Base-by-base conservation (phyloP, 1,284 basidiomycete genomes). In the Cystobasidium pallidum region DNA sequence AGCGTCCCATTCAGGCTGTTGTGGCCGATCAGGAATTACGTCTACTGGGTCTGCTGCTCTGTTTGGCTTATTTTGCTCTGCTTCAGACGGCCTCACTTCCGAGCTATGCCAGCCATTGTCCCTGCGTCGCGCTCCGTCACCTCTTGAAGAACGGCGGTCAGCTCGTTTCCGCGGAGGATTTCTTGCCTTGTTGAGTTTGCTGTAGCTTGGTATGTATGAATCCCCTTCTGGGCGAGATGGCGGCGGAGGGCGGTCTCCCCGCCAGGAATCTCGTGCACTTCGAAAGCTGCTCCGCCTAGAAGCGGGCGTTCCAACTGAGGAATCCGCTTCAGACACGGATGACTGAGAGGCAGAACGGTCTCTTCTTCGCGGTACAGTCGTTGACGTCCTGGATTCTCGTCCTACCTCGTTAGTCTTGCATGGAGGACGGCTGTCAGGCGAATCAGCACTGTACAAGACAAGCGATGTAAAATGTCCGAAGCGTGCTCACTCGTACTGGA, bases 401-500 rank as follows among this genome's bases (percentile, higher is more conserved):
- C 45, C 45, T 4, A 24, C 21, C 17, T 45, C 45, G 19, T 65
- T 47, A 17, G 36, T n/a, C 36, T 71, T 71, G 26, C 68, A 51
- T 15, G 59, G 47, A 21, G 68, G 68, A n/a, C 68, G 68, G 39
- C 68, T 71, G 19, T 43, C n/a, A n/a, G n/a, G 11, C 24, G 24
- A 13, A 30, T 21, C 17, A 41, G 28, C n/a, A 1, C n/a, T n/a
- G n/a, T 8, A 30, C 21, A 21, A 8, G 30, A 15, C 45, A 51
- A 21, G 19, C 8, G 52, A 54, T 52, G 1, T 17, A 43, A 3
- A 34, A 34, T 6, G 21, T 19, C 8, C 41, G 30, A n/a, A 51
- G 17, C 6, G 24, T 39, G 17, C 59, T 58, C 39, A 62, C 49
- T 74, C 73, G 54, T 74, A 74, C 28, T 63, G 67, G 21, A 68